A percentile compares a stretch with the other conserved stretches of the same genome.
phyloP scores from a whole-genome alignment of 768 basidiomycete genomes.

The Mycena venus region DNA sequence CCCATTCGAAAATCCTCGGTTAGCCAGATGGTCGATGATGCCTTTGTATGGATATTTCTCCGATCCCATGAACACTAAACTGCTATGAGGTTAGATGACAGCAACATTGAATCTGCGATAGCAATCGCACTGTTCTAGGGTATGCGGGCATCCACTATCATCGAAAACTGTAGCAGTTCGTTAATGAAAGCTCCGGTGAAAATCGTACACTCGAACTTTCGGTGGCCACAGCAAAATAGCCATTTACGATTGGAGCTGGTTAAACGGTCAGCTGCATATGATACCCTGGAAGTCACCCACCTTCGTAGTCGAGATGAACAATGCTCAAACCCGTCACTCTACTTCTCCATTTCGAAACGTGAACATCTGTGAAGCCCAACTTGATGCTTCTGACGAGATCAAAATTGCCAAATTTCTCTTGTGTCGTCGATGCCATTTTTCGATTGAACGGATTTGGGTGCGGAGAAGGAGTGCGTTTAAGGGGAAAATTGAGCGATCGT shows the following conservation, averaged over 20 bases:
- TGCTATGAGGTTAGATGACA: constrained; percentile 19
- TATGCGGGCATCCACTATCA: constrained; percentile 96
- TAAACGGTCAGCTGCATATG: constrained; percentile 34
- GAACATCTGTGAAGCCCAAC: constrained; percentile 84
- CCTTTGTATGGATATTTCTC: constrained; percentile 97
- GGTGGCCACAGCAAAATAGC: constrained; percentile 90
- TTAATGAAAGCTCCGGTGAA: not conserved
- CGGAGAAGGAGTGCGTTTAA: constrained; percentile 24
- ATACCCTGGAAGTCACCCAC: constrained; percentile 53
- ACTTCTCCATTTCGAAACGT: constrained; percentile 91
- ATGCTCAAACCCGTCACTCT: constrained; percentile 89
- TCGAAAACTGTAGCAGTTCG: constrained; percentile 76
- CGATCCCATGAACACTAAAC: constrained; percentile 68
- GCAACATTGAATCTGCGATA: not conserved
- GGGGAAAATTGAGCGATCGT: constrained; percentile 15
- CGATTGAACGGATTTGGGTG: constrained; percentile 27
- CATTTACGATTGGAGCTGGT: constrained; percentile 88
- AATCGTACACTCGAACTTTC: constrained; percentile 70
- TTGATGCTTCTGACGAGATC: constrained; percentile 84
- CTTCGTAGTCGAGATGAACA: constrained; percentile 92
- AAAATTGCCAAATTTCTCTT: constrained; percentile 78
- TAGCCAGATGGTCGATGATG: constrained; percentile 94
- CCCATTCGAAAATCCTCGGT: constrained; percentile 91
- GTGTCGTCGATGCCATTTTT: constrained; percentile 45
- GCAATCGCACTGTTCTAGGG: constrained; percentile 89